phyloP scores from a whole-genome alignment of 129 eudicot genomes.

The Pseudognaphalium luteoalbum region DNA sequence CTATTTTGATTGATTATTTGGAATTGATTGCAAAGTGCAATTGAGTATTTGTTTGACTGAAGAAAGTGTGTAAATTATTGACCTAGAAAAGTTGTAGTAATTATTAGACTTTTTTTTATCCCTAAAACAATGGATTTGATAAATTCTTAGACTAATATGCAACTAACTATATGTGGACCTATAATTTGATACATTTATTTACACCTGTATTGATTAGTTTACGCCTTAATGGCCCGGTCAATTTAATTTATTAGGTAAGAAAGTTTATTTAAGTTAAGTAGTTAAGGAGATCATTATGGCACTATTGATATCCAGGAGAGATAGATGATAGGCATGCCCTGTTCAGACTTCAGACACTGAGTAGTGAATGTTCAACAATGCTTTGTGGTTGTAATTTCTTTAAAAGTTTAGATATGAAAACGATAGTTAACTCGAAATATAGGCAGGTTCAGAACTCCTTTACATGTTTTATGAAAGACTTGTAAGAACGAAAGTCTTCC shows the following conservation, averaged over 20 bases:
- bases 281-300: not conserved
- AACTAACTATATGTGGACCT: slow-evolving; percentile 4
- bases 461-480: not conserved
- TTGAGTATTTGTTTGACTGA: slow-evolving; percentile 1
- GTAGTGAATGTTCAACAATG: slow-evolving; percentile 14
- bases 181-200: not conserved
- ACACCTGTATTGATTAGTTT: slow-evolving; percentile 3
- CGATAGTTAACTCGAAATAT: slow-evolving; percentile 9
- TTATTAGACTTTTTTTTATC: not conserved
- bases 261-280: slow-evolving; percentile 8
- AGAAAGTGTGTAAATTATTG: not conserved
- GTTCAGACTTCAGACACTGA: not conserved
- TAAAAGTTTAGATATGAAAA: not conserved
- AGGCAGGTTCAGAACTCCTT: slow-evolving; percentile 4
- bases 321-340: not conserved
- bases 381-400: slow-evolving; percentile 1
- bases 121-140: not conserved
- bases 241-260: not conserved
- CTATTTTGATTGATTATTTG: not conserved
- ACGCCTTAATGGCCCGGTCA: slow-evolving; percentile 7
- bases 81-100: not conserved
- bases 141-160: not conserved
- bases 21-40: not conserved
- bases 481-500: not conserved
- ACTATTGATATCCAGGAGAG: slow-evolving; percentile 1